phyloP scores from a whole-genome alignment of 2,329 filamentous ascomycete genomes.

The Fusarium scirpi region DNA sequence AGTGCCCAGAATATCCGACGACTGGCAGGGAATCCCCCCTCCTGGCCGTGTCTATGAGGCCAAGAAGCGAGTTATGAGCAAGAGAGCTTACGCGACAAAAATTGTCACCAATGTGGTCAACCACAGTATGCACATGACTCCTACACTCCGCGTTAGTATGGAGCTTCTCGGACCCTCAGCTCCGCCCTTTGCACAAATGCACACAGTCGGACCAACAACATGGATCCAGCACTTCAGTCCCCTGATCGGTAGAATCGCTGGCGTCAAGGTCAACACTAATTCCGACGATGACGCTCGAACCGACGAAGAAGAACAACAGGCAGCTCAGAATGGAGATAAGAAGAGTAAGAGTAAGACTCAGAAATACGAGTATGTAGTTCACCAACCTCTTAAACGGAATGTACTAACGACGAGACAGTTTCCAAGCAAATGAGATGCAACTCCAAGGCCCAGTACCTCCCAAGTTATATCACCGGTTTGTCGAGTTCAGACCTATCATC shows the following conservation, averaged over 20 bases:
- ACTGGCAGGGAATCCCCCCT: slow-evolving; percentile 76
- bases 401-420: slow-evolving; percentile 63
- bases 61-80: slow-evolving; percentile 87
- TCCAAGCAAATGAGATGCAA: slow-evolving; percentile 93
- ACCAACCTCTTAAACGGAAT: neutral
- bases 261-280: slow-evolving; percentile 75
- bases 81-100: slow-evolving; percentile 83
- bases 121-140: slow-evolving; percentile 74
- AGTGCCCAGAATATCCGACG: slow-evolving; percentile 68
- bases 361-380: slow-evolving; percentile 78
- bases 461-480: slow-evolving; percentile 88
- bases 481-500: slow-evolving; percentile 92
- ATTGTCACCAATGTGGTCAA: slow-evolving; percentile 73
- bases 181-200: slow-evolving; percentile 75
- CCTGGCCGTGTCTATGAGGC: slow-evolving; percentile 72
- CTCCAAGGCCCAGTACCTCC: slow-evolving; percentile 84
- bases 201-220: slow-evolving; percentile 80
- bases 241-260: slow-evolving; percentile 84
- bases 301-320: slow-evolving; percentile 38
- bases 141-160: slow-evolving; percentile 77
- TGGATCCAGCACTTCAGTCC: slow-evolving; percentile 91
- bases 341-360: slow-evolving; percentile 70
- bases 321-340: slow-evolving; percentile 46
- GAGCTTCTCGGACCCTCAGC: slow-evolving; percentile 82
- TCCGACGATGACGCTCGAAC: slow-evolving; percentile 59